Evolutionary conservation across 768 basidiomycete genomes (phyloP).

Genomic region (Galerina marginata): DNA sequence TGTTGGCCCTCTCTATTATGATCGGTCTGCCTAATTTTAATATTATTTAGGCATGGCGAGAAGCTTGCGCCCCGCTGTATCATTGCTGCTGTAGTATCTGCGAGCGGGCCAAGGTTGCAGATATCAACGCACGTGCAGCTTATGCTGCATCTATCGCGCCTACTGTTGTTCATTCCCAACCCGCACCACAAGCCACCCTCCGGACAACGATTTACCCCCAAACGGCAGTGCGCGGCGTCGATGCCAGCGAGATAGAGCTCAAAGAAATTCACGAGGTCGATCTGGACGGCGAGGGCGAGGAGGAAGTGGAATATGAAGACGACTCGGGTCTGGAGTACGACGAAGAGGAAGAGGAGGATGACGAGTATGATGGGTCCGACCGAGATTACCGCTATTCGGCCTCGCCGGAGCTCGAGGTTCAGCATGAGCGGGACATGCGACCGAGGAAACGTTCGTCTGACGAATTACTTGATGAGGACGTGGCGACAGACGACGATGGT

Average conservation of each 20-base stretch:
- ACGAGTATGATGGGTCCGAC: slow-evolving; percentile 20
- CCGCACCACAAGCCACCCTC: background rate
- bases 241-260: slow-evolving; percentile 26
- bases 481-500: slow-evolving; percentile 19
- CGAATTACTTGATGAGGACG: slow-evolving; percentile 20
- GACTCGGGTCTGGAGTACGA: slow-evolving; percentile 25
- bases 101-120: slow-evolving; percentile 66
- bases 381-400: slow-evolving; percentile 13
- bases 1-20: slow-evolving; percentile 16
- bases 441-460: slow-evolving; percentile 31
- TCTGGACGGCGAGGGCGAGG: slow-evolving; percentile 30
- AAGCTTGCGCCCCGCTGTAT: slow-evolving; percentile 73
- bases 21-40: background rate
- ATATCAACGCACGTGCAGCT: slow-evolving; percentile 27
- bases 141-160: slow-evolving; percentile 35
- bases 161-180: slow-evolving; percentile 19
- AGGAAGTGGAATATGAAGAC: slow-evolving; percentile 24
- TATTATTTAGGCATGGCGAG: slow-evolving; percentile 65
- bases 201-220: slow-evolving; percentile 10
- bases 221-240: background rate
- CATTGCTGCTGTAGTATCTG: slow-evolving; percentile 78
- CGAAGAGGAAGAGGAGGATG: slow-evolving; percentile 24
- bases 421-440: slow-evolving; percentile 10
- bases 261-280: slow-evolving; percentile 26
- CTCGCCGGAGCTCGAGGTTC: slow-evolving; percentile 17